Evolutionary conservation across 2,329 filamentous ascomycete genomes (phyloP), one percentile per base, ranked within the genome.

Genomic region (Apiospora koreana): DNA sequence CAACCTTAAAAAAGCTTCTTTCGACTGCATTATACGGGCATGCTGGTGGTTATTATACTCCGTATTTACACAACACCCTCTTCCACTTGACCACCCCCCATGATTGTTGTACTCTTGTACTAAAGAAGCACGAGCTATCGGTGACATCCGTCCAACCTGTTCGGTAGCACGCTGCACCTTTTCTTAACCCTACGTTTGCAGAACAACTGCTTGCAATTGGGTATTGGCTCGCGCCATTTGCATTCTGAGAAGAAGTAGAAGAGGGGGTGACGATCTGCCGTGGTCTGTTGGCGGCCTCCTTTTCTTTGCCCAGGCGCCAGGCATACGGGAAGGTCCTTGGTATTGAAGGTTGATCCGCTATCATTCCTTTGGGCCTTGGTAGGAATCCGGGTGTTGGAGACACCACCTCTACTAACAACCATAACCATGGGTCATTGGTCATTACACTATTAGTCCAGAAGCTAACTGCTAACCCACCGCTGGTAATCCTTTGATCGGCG

Each of bases 261-360:
- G 41, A 18, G 28, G 50, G 16, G 35, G 25, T 31, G 28, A 28
- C 28, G 28, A 35, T 28, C 50, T 38, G 48, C 23, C 25, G 48
- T 28, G 46, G 46, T n/a, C 46, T 54, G 54, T 62, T 62, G 54
- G 54, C 54, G n/a, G 54, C 54, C 54, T 62, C 54, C 21, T 28
- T 21, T n/a, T 31, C 8, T 23, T 38, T 38, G 54, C 54, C 54
- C 54, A 62, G 54, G 31, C 54, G 54, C 54, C 54, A 62, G 54
- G 54, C 18, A 38, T 62, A 62, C 10, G 31, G 54, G 21, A 62
- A 10, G 8, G 31, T n/a, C 35, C 54, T 62, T 62, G 54, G 54
- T 62, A 62, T 62, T 38, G 31, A 62, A 12, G 54, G 9, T n/a
- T n/a, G 18, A 62, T 62, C 54, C 21, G 8, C 54, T n/a, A n/a